Percentiles rank a stretch among this genome's conserved stretches.
phyloP scores from a whole-genome alignment of 305 asterid genomes.

The Fraxinus velutina region DNA sequence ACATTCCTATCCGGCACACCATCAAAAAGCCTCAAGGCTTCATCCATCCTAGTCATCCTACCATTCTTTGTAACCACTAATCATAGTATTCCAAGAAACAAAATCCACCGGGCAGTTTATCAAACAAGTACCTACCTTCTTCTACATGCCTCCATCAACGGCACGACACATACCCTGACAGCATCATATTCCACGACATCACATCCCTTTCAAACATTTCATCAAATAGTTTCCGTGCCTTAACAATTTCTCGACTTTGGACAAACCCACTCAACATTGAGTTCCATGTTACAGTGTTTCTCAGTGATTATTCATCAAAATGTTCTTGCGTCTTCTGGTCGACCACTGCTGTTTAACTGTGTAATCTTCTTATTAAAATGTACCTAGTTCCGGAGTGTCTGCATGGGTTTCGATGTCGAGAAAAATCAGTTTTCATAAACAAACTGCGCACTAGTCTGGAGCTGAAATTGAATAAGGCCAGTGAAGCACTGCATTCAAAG shows the following conservation, averaged over 20 bases:
- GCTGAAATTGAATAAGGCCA: constrained; percentile 1
- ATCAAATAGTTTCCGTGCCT: constrained; percentile 63
- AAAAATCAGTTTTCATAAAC: not conserved
- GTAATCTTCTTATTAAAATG: not conserved
- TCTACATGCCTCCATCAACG: constrained; percentile 43
- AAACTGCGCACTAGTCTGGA: not conserved
- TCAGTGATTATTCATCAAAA: constrained; percentile 38
- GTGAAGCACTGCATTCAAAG: not conserved
- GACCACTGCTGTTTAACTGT: constrained; percentile 35
- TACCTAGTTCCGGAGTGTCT: constrained; percentile 28
- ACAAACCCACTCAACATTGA: constrained; percentile 68
- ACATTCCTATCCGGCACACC: constrained; percentile 62
- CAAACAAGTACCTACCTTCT: constrained; percentile 29
- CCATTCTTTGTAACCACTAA: constrained; percentile 74
- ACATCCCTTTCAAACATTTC: constrained; percentile 58
- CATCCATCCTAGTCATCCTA: constrained; percentile 34
- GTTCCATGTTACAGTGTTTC: constrained; percentile 79
- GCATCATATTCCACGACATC: constrained; percentile 69
- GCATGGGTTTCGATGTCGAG: not conserved
- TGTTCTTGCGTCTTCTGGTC: constrained; percentile 54
- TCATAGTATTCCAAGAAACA: constrained; percentile 81
- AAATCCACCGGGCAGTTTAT: constrained; percentile 57
- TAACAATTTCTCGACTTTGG: constrained; percentile 42
- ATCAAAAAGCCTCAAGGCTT: constrained; percentile 51
- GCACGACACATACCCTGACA: constrained; percentile 62